Percentiles rank a stretch among this genome's conserved stretches.
Evolutionary conservation across 2,329 filamentous ascomycete genomes (phyloP).

Genomic region (Colletotrichum sp.): DNA sequence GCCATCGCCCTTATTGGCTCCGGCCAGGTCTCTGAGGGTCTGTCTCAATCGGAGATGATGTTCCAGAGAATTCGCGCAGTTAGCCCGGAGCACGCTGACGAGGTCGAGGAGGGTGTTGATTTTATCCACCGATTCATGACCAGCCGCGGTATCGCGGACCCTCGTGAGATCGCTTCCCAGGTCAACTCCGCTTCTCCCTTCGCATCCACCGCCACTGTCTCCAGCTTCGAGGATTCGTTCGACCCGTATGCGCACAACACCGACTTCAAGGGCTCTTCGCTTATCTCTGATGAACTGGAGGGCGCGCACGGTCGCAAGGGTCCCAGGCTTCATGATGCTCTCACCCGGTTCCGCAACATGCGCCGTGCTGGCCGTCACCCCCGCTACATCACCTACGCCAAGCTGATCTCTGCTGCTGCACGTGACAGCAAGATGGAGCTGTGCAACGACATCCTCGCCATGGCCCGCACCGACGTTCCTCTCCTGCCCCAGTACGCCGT

Average conservation of each 20-base stretch:
- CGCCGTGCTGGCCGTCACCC: conserved; percentile 90
- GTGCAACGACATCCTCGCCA: conserved; percentile 84
- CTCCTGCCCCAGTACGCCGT: conserved; percentile 82
- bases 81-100: conserved; percentile 68
- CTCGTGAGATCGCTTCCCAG: conserved; percentile 56
- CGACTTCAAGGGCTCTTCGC: conserved; percentile 90
- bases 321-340: conserved; percentile 77
- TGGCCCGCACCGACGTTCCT: conserved; percentile 89
- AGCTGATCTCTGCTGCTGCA: conserved; percentile 89
- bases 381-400: conserved; percentile 95
- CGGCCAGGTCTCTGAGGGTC: conserved; percentile 81
- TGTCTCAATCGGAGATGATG: conserved; percentile 82
- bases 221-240: conserved; percentile 78
- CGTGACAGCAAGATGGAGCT: conserved; percentile 82
- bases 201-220: conserved; percentile 58
- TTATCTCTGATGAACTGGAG: conserved; percentile 90
- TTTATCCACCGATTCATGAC: conserved; percentile 68
- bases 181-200: conserved; percentile 56
- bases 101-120: conserved; percentile 86
- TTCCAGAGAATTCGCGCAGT: conserved; percentile 78
- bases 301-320: conserved; percentile 75
- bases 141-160: conserved; percentile 57
- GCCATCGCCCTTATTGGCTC: conserved; percentile 85
- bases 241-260: conserved; percentile 91
- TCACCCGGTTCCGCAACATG: conserved; percentile 89